A percentile compares a stretch with the other conserved stretches of the same genome.
phyloP scores from a whole-genome alignment of 495 filamentous ascomycete species.

The Jackrogersella multiformis region DNA sequence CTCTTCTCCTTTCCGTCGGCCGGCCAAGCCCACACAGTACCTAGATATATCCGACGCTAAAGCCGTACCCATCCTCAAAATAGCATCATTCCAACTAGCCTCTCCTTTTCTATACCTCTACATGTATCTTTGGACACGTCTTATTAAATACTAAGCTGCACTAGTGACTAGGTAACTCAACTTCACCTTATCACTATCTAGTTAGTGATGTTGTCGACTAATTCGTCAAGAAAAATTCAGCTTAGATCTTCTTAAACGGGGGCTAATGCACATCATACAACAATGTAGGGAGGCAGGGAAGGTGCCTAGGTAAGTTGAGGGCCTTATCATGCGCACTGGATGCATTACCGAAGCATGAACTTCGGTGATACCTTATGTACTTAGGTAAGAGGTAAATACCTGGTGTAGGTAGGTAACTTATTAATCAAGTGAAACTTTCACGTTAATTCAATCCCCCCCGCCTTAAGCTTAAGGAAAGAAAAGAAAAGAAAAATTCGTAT shows the following conservation, averaged over 20 bases:
- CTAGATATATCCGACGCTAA: slow-evolving; percentile 29
- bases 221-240: background rate
- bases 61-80: slow-evolving; percentile 9
- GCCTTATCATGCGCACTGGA: background rate
- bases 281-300: background rate
- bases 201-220: slow-evolving; percentile 1
- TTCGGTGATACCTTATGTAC: no score
- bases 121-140: background rate
- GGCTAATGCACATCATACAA: background rate
- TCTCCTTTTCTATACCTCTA: slow-evolving; percentile 1
- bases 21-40: slow-evolving; percentile 9
- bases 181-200: background rate
- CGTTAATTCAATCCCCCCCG: slow-evolving; percentile 9
- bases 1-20: slow-evolving; percentile 3
- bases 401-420: background rate
- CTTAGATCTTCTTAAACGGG: background rate
- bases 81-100: background rate
- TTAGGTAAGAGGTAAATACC: background rate
- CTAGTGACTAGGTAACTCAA: no score
- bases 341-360: slow-evolving; percentile 1
- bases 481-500: slow-evolving; percentile 11
- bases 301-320: slow-evolving; percentile 1
- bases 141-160: background rate
- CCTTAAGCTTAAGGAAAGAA: background rate
- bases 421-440: background rate